These are phyloP conservation scores for Hyphopichia fennica DNA, from an alignment of 1,139 yeast species.

Conservation along the genomic window DNA sequence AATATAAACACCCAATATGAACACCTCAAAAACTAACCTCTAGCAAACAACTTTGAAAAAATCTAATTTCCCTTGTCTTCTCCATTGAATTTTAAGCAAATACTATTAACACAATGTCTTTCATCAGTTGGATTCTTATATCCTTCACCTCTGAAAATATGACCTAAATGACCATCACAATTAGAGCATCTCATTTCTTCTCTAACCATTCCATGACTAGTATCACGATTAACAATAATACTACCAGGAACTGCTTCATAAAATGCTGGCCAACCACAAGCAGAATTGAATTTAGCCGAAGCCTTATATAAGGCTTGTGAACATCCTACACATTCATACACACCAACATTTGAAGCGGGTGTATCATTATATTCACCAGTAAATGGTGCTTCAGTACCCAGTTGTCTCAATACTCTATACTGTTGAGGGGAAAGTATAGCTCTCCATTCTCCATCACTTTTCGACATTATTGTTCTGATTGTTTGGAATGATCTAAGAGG, in stretches of 20 bases:
- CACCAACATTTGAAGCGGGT: slow-evolving; percentile 50
- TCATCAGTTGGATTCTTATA: slow-evolving; percentile 85
- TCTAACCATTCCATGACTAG: slow-evolving; percentile 69
- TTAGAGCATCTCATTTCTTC: slow-evolving; percentile 83
- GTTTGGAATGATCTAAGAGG: neutral
- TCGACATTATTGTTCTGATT: slow-evolving; percentile 16
- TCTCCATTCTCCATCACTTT: slow-evolving; percentile 73
- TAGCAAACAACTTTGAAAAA: neutral
- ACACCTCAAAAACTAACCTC: neutral
- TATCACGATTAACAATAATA: slow-evolving; percentile 60
- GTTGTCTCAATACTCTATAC: slow-evolving; percentile 72
- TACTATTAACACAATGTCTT: slow-evolving; percentile 92
- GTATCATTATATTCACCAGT: slow-evolving; percentile 67
- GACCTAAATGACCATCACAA: slow-evolving; percentile 97
- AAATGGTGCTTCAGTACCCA: slow-evolving; percentile 82
- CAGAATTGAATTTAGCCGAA: slow-evolving; percentile 78
- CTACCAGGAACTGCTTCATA: slow-evolving; percentile 87
- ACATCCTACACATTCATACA: slow-evolving; percentile 86
- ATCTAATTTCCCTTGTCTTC: slow-evolving; percentile 6
- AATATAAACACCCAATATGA: too few species aligned
- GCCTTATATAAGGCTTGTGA: slow-evolving; percentile 75
- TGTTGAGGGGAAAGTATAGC: slow-evolving; percentile 78
- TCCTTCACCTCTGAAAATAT: slow-evolving; percentile 94
- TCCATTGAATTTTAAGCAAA: slow-evolving; percentile 65
- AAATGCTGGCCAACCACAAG: slow-evolving; percentile 99